phyloP scores from a whole-genome alignment of 2,329 filamentous ascomycete species.

The Alternaria sp. region DNA sequence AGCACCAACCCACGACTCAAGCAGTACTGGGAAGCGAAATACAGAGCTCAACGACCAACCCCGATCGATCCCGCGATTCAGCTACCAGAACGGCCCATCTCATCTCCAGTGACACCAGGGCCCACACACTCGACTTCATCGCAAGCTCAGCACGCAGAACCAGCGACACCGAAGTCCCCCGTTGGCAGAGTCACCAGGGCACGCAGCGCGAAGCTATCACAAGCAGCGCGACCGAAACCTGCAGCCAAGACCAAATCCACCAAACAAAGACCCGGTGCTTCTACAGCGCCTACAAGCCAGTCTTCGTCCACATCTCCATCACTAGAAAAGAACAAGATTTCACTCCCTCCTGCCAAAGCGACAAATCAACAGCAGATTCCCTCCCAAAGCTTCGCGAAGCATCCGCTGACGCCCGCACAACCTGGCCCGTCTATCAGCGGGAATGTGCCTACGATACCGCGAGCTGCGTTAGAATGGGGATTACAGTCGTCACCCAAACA shows the following conservation, averaged over 20 bases:
- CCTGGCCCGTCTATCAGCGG: background rate
- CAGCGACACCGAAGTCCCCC: background rate
- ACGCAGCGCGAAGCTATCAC: background rate
- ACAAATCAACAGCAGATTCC: background rate
- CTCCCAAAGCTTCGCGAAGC: background rate
- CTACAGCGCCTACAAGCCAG: too few relatives aligned
- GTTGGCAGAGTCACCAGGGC: background rate
- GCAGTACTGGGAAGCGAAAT: slow-evolving; percentile 8
- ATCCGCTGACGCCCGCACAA: background rate
- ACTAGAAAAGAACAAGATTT: accelerated
- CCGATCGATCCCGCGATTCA: background rate
- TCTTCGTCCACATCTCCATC: background rate
- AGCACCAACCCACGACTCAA: slow-evolving; percentile 1
- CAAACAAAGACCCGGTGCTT: background rate
- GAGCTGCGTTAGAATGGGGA: background rate
- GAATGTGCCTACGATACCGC: background rate
- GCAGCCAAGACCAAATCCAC: background rate
- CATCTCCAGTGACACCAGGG: background rate
- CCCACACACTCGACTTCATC: too few relatives aligned
- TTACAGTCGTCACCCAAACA: background rate
- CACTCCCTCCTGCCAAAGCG: background rate
- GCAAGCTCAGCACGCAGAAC: background rate
- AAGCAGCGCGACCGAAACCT: background rate
- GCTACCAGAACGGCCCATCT: background rate
- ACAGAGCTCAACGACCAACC: background rate